Percentiles rank a stretch among this genome's conserved stretches.
Evolutionary conservation across 768 basidiomycete genomes (phyloP).

Genomic region (Auriscalpium vulgare): DNA sequence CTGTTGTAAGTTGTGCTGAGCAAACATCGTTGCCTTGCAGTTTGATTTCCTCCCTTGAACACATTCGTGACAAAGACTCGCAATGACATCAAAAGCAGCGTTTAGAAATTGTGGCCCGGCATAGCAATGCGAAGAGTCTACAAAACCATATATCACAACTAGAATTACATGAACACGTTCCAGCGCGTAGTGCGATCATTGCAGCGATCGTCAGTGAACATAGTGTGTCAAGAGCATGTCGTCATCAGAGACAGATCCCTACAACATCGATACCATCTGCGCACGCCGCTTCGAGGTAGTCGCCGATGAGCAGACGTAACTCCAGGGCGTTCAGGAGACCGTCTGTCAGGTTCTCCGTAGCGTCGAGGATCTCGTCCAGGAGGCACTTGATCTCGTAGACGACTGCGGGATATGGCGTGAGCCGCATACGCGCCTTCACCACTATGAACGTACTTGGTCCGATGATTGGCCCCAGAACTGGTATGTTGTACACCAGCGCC

Average conservation of each 20-base stretch:
- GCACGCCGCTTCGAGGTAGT: slow-evolving; percentile 19
- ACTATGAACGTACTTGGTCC: slow-evolving; percentile 38
- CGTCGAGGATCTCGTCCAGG: slow-evolving; percentile 42
- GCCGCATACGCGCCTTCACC: too few species aligned
- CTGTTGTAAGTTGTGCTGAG: too few species aligned
- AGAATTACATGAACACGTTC: slow-evolving; percentile 13
- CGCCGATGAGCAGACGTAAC: slow-evolving; percentile 21
- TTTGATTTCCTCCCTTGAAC: background rate
- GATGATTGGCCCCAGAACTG: slow-evolving; percentile 40
- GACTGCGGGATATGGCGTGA: slow-evolving; percentile 27
- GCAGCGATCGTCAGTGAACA: slow-evolving; percentile 24
- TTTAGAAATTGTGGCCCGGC: slow-evolving; percentile 7
- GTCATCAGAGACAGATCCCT: slow-evolving; percentile 15
- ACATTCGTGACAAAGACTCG: background rate
- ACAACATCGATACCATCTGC: slow-evolving; percentile 14
- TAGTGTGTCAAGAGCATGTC: slow-evolving; percentile 22
- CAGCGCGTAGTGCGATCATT: slow-evolving; percentile 14
- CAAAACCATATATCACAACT: slow-evolving; percentile 16
- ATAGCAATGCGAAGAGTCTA: slow-evolving; percentile 17
- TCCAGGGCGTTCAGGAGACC: slow-evolving; percentile 34
- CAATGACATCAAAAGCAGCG: background rate
- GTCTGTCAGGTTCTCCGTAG: slow-evolving; percentile 41
- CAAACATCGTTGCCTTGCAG: too few species aligned
- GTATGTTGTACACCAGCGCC: slow-evolving; percentile 30
- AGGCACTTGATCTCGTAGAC: slow-evolving; percentile 55